Conservation (phyloP, 129 eudicot genomes). For the Lactuca saligna region DNA sequence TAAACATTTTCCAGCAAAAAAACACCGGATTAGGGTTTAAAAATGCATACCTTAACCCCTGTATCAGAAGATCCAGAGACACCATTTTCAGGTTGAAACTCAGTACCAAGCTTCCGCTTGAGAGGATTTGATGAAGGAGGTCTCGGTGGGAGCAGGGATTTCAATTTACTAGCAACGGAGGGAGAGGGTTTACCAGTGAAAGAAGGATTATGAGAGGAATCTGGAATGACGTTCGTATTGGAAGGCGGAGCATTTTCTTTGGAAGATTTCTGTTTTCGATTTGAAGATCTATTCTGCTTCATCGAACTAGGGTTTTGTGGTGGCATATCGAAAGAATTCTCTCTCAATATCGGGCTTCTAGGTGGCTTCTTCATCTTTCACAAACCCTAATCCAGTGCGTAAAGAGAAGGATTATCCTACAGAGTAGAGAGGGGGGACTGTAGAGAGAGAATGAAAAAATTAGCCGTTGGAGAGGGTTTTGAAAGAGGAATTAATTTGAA, state of each 20-base stretch:
- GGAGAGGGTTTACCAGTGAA: slow-evolving; percentile 37
- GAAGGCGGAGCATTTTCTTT: slow-evolving; percentile 77
- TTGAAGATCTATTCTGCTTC: slow-evolving; percentile 33
- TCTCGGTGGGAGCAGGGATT: slow-evolving; percentile 73
- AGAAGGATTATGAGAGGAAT: slow-evolving; percentile 23
- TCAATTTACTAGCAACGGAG: slow-evolving; percentile 41
- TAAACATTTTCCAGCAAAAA: slow-evolving; percentile 7
- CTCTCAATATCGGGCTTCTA: slow-evolving; percentile 43
- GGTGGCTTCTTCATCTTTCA: slow-evolving; percentile 68
- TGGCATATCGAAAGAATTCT: slow-evolving; percentile 13
- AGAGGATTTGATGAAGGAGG: slow-evolving; percentile 64
- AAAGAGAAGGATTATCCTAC: slow-evolving; percentile 20
- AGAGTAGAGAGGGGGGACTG: slow-evolving; percentile 27
- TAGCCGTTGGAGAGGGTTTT: slow-evolving; percentile 43
- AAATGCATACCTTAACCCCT: slow-evolving; percentile 60
- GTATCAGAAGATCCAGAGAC: slow-evolving; percentile 52
- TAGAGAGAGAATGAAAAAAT: slow-evolving; percentile 32
- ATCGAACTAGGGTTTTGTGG: slow-evolving; percentile 36
- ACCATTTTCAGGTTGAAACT: slow-evolving; percentile 40
- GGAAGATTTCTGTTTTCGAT: slow-evolving; percentile 41
- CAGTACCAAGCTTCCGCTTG: slow-evolving; percentile 62
- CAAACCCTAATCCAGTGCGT: slow-evolving; percentile 23
- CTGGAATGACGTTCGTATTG: slow-evolving; percentile 35
- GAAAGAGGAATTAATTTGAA: slow-evolving; percentile 32
- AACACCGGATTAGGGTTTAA: slow-evolving; percentile 22